Conservation (phyloP, 345 rosid species). For the Ceriops decandra region DNA sequence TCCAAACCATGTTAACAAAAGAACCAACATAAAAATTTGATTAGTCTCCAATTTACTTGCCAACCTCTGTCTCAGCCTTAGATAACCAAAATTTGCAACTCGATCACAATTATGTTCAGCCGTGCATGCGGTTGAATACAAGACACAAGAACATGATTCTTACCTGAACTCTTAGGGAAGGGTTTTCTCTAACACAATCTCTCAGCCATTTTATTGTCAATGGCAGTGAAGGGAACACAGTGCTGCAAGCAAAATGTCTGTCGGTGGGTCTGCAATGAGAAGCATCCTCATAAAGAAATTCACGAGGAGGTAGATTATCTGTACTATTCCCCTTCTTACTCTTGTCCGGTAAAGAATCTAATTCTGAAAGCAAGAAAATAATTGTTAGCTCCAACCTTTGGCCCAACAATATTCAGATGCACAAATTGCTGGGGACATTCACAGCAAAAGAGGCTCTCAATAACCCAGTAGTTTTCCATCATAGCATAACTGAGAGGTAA, state of each 20-base stretch:
- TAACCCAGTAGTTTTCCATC: no score
- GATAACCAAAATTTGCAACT: neutral
- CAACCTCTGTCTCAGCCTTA: neutral
- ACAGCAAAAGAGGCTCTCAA: neutral
- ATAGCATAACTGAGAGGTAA: no score
- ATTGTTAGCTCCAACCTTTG: neutral
- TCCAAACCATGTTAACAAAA: neutral
- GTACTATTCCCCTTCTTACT: conserved; percentile 24
- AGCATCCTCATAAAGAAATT: conserved; percentile 53
- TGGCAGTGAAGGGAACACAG: conserved; percentile 69
- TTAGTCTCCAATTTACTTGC: neutral
- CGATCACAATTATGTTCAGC: neutral
- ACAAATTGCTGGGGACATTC: neutral
- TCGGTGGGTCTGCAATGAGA: conserved; percentile 38
- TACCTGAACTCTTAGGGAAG: conserved; percentile 67
- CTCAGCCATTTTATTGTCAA: conserved; percentile 72
- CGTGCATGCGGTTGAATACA: neutral
- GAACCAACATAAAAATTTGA: neutral
- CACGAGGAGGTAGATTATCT: conserved; percentile 44
- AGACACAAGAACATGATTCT: neutral
- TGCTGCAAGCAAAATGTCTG: conserved; percentile 43
- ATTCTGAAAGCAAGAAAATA: conserved; percentile 6
- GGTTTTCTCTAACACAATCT: conserved; percentile 60
- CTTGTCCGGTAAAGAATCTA: conserved; percentile 44
- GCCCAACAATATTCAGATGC: neutral